phyloP scores from a whole-genome alignment of 2,329 filamentous ascomycete genomes.

The Lecanosticta acicola region DNA sequence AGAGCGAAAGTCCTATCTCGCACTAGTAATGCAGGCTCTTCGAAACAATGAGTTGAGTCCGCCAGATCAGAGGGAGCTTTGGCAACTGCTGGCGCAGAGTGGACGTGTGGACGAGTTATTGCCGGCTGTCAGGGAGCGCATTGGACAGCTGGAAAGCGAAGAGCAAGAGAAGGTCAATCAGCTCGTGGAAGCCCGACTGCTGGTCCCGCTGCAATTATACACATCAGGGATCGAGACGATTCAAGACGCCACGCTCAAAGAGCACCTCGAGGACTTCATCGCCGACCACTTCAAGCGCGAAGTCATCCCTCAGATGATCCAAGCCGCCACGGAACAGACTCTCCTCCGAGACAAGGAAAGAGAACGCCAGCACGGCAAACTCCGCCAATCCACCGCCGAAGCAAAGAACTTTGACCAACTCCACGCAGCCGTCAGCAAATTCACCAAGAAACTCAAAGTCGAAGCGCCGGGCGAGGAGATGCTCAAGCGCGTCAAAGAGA shows the following conservation, averaged over 20 bases:
- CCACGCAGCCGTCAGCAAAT: conserved; percentile 17
- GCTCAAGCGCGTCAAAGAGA: conserved; percentile 12
- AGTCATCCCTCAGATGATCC: conserved; percentile 14
- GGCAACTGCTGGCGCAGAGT: conserved; percentile 9
- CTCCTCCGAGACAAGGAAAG: conserved; percentile 16
- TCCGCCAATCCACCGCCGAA: conserved; percentile 15
- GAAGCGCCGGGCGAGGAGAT: conserved; percentile 9
- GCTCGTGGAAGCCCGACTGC: conserved; percentile 16
- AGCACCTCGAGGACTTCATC: conserved; percentile 24
- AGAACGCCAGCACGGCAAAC: conserved; percentile 24
- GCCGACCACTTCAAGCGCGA: conserved; percentile 22
- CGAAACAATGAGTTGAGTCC: conserved; percentile 5
- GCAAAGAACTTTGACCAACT: conserved; percentile 20
- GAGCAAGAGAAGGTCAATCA: conserved; percentile 9
- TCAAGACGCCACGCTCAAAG: conserved; percentile 19
- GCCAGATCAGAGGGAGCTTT: conserved; percentile 4
- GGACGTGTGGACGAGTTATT: conserved; percentile 10
- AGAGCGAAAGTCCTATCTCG: not conserved
- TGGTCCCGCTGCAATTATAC: conserved; percentile 24
- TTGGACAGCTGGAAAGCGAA: conserved; percentile 11
- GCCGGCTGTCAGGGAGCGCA: conserved; percentile 3
- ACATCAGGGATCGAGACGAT: conserved; percentile 18
- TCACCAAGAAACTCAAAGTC: conserved; percentile 26
- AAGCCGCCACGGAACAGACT: conserved; percentile 12
- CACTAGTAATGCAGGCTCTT: not conserved